These are phyloP conservation scores for Mycosphaerella arachidis DNA, from an alignment of 2,329 filamentous ascomycete genomes.

Conservation along the genomic window DNA sequence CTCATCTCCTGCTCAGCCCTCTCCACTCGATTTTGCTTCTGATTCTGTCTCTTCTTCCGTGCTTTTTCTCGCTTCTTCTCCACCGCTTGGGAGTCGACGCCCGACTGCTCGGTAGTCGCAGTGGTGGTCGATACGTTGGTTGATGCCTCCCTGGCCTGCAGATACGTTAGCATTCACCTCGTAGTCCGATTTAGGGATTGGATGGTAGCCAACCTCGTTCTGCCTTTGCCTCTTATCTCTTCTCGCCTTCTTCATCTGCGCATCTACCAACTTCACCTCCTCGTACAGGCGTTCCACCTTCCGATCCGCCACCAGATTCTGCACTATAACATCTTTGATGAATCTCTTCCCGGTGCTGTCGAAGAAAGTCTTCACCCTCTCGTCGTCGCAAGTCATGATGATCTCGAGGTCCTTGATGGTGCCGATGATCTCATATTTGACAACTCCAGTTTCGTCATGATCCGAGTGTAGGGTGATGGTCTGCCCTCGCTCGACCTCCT, in stretches of 20 bases:
- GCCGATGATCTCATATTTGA: neutral
- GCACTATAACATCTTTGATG: neutral
- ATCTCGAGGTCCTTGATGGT: neutral
- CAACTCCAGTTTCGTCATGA: neutral
- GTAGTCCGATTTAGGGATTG: neutral
- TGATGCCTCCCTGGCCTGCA: neutral
- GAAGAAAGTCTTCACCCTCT: neutral
- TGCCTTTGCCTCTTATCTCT: neutral
- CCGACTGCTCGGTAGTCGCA: neutral
- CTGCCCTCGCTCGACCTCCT: neutral
- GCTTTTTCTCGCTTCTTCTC: neutral
- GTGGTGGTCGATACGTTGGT: neutral
- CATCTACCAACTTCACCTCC: neutral
- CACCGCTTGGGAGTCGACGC: neutral
- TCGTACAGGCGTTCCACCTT: neutral
- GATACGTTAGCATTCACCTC: neutral
- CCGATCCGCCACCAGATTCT: neutral
- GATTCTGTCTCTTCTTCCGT: neutral
- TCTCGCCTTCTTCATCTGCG: neutral
- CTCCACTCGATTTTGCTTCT: neutral
- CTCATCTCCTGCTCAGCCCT: neutral
- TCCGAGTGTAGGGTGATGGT: neutral
- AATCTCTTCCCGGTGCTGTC: neutral
- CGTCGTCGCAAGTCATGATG: neutral
- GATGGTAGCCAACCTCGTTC: neutral